phyloP scores from a whole-genome alignment of 2,329 filamentous ascomycete species.

The Ilyonectria destructans region DNA sequence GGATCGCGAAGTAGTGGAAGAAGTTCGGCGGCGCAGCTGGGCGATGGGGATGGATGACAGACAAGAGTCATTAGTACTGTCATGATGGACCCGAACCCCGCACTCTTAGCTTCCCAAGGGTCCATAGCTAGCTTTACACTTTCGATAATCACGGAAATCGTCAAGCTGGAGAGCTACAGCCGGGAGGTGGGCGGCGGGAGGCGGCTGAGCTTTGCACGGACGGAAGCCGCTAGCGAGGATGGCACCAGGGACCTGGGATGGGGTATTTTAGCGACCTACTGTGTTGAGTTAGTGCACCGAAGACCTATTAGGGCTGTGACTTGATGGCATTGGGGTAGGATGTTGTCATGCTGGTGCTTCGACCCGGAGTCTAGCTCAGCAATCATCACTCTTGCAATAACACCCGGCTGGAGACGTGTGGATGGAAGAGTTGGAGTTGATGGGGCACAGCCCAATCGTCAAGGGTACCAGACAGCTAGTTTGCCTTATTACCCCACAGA shows the following conservation, averaged over 20 bases:
- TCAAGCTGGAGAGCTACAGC: slow-evolving; percentile 9
- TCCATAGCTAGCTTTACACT: background rate
- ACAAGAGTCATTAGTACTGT: slow-evolving; percentile 9
- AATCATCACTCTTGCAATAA: background rate
- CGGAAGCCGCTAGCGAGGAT: background rate
- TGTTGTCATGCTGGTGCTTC: background rate
- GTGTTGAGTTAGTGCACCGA: background rate
- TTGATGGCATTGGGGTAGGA: background rate
- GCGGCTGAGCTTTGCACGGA: background rate
- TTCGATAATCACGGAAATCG: slow-evolving; percentile 4
- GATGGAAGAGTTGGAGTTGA: background rate
- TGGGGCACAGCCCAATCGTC: background rate
- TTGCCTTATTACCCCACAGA: slow-evolving; percentile 19
- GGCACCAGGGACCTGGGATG: background rate
- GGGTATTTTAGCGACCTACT: background rate
- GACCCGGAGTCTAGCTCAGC: background rate
- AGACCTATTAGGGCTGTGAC: background rate
- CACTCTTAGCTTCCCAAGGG: background rate
- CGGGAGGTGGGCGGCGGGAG: background rate
- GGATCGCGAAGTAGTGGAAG: background rate
- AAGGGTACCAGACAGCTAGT: background rate
- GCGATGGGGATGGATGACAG: no score
- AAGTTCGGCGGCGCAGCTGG: background rate
- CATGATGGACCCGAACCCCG: background rate
- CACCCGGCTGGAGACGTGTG: background rate